Percentiles rank a stretch among this genome's conserved stretches.
Conservation (phyloP, 257 asterid species). For the Anisodus tanguticus region DNA sequence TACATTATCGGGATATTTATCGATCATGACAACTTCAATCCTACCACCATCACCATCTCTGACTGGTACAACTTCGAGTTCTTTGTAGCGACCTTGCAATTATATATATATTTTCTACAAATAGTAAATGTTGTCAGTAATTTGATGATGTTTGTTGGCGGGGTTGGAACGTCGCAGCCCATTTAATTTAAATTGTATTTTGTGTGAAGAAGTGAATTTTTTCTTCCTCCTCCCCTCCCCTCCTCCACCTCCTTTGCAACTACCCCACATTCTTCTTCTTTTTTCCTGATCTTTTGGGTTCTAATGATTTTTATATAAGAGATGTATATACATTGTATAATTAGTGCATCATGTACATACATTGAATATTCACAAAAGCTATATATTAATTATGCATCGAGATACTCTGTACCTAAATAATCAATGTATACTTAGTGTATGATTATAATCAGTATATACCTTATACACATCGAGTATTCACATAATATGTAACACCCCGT, state of each 20-base stretch:
- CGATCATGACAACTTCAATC: too few species aligned
- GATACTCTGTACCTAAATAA: neutral
- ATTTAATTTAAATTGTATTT: neutral
- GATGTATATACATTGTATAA: neutral
- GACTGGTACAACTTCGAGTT: too few species aligned
- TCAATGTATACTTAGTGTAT: neutral
- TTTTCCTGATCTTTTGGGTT: neutral
- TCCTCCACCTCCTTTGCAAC: too few species aligned
- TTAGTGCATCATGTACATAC: too few species aligned
- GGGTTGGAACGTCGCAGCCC: neutral
- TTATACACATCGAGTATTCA: neutral
- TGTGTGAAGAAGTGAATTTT: slow-evolving; percentile 4
- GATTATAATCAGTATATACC: neutral
- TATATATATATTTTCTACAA: neutral
- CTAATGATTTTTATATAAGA: neutral
- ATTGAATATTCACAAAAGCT: neutral
- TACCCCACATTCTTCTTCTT: too few species aligned
- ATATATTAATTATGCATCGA: neutral
- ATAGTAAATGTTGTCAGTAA: too few species aligned
- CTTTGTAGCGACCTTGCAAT: too few species aligned
- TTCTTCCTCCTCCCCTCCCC: neutral
- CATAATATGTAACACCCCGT: neutral
- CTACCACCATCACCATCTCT: too few species aligned
- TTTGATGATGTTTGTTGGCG: neutral
- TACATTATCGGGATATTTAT: too few species aligned